phyloP scores from a whole-genome alignment of 2,329 filamentous ascomycete species.

The Fonsecaea nubica region DNA sequence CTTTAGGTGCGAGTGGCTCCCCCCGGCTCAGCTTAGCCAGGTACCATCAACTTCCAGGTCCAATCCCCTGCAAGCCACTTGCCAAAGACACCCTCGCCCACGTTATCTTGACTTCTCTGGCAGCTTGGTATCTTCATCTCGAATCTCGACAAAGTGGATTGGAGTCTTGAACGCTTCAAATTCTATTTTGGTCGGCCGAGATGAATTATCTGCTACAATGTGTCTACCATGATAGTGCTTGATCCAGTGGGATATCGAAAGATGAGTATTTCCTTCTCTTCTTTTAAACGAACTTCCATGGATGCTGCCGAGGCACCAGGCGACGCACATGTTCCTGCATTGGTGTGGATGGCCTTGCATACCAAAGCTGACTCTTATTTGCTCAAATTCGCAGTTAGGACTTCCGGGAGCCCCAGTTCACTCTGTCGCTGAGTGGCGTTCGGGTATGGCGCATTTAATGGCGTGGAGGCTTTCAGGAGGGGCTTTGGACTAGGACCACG shows the following conservation, averaged over 20 bases:
- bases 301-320: constrained; percentile 21
- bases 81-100: constrained; percentile 7
- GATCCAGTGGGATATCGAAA: neutral
- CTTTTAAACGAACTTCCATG: neutral
- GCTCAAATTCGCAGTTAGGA: constrained; percentile 1
- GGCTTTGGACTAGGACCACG: constrained; percentile 12
- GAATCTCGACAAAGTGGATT: constrained; percentile 11
- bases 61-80: constrained; percentile 3
- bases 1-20: constrained; percentile 3
- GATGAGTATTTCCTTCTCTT: neutral
- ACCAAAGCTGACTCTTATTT: constrained; percentile 18
- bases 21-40: constrained; percentile 20
- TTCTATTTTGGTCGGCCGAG: constrained; percentile 20
- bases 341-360: constrained; percentile 16
- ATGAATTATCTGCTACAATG: neutral
- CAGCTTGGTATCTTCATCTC: constrained; percentile 10
- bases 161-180: constrained; percentile 9
- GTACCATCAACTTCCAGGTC: constrained; percentile 12
- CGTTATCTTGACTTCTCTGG: constrained; percentile 3
- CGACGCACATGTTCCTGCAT: constrained; percentile 27
- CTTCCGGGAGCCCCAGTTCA: neutral
- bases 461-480: neutral
- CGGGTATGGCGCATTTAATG: constrained; percentile 1
- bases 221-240: neutral
- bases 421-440: constrained; percentile 11